Evolutionary conservation across 768 basidiomycete species (phyloP).

Genomic region (Lactifluus rugatus): DNA sequence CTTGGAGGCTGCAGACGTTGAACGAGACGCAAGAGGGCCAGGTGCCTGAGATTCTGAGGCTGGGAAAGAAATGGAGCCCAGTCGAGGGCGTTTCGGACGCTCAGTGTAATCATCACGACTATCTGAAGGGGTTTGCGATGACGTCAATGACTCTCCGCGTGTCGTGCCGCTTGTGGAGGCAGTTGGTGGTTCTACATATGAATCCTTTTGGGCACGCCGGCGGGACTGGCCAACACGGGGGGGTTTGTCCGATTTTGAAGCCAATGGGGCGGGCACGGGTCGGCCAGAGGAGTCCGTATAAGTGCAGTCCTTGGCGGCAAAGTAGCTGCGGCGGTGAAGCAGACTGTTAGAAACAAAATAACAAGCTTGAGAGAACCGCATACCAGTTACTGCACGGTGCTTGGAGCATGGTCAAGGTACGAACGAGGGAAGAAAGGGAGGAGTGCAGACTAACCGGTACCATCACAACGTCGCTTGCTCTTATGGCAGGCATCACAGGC

Average conservation of each 20-base stretch:
- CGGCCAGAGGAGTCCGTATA: conserved; percentile 75
- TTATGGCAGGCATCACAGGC: conserved; percentile 81
- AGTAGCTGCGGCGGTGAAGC: conserved; percentile 41
- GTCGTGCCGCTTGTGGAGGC: not conserved
- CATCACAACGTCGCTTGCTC: conserved; percentile 77
- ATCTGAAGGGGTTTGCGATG: conserved; percentile 23
- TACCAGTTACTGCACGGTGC: conserved; percentile 80
- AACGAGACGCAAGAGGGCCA: not conserved
- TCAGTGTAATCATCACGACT: conserved; percentile 18
- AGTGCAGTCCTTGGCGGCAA: conserved; percentile 70
- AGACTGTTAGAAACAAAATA: conserved; percentile 17
- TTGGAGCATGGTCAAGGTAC: conserved; percentile 25
- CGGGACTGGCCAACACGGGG: conserved; percentile 8
- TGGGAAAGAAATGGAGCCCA: conserved; percentile 5
- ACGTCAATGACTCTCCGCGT: conserved; percentile 5
- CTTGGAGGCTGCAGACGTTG: conserved; percentile 5
- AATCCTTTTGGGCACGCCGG: conserved; percentile 4
- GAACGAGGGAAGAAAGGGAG: conserved; percentile 1
- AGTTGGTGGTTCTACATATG: conserved; percentile 5
- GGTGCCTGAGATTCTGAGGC: not conserved
- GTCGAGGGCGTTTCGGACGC: conserved; percentile 4
- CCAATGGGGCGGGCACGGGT: conserved; percentile 58
- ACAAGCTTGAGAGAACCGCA: conserved; percentile 10
- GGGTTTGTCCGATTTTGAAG: conserved; percentile 18
- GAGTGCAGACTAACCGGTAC: conserved; percentile 45